Conservation (phyloP, 192 early-diverging fungal genomes). For the Chytriomyces confervae region DNA sequence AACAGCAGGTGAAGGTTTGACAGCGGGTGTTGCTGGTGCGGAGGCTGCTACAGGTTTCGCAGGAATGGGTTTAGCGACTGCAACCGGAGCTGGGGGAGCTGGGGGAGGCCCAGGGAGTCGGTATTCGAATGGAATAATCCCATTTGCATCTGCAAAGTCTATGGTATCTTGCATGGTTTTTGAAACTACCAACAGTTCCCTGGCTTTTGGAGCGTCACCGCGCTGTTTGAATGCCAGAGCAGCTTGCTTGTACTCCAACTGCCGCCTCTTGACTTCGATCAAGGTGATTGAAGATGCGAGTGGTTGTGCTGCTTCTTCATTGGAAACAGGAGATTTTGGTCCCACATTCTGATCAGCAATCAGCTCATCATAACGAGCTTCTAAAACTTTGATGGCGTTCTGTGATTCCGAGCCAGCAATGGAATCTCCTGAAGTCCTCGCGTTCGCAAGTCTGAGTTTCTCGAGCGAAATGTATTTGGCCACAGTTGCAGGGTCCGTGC, state of each 20-base stretch:
- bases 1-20: neutral
- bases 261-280: constrained; percentile 41
- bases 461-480: constrained; percentile 52
- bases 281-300: constrained; percentile 6
- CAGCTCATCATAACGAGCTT: constrained; percentile 32
- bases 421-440: constrained; percentile 54
- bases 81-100: constrained; percentile 15
- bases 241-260: constrained; percentile 65
- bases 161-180: constrained; percentile 55
- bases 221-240: constrained; percentile 62
- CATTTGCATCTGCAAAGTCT: constrained; percentile 41
- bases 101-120: constrained; percentile 21
- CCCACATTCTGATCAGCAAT: neutral
- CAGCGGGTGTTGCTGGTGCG: constrained; percentile 1
- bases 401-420: constrained; percentile 51
- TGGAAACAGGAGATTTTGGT: neutral
- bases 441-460: constrained; percentile 55
- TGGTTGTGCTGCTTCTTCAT: neutral
- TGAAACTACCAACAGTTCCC: constrained; percentile 55
- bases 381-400: constrained; percentile 49
- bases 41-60: neutral
- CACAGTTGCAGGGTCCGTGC: constrained; percentile 41
- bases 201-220: constrained; percentile 50
- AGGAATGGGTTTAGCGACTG: neutral
- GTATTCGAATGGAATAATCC: constrained; percentile 27